phyloP scores from a whole-genome alignment of 2,329 filamentous ascomycete species.

The Aspergillus sp. region DNA sequence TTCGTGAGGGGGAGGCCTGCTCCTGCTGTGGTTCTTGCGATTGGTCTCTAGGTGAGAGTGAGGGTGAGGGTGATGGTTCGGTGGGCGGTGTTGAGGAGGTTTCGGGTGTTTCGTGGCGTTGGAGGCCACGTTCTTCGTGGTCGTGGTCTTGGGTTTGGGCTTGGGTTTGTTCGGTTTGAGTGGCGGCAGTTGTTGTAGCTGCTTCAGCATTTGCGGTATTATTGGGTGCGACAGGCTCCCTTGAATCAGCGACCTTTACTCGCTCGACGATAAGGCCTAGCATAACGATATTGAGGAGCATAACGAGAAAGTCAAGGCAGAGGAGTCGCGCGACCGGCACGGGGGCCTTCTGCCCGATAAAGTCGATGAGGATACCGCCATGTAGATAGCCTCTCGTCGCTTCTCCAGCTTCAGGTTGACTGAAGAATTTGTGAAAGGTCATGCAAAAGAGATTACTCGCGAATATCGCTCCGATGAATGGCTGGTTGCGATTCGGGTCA shows the following conservation, averaged over 20 bases:
- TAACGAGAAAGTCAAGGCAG: constrained; percentile 57
- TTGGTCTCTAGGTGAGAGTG: not conserved
- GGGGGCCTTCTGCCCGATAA: constrained; percentile 65
- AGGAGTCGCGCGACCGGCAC: constrained; percentile 58
- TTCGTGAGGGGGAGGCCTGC: constrained; percentile 12
- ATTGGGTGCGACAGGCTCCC: not conserved
- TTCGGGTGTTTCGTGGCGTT: constrained; percentile 21
- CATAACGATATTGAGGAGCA: constrained; percentile 62
- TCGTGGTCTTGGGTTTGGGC: constrained; percentile 57
- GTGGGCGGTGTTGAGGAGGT: constrained; percentile 4
- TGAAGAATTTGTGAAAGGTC: constrained; percentile 59
- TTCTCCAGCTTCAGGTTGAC: constrained; percentile 57
- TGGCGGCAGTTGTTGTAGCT: constrained; percentile 28
- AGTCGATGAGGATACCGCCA: constrained; percentile 67
- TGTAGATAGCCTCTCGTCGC: constrained; percentile 61
- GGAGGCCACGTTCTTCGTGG: constrained; percentile 62
- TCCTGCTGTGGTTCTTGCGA: constrained; percentile 47
- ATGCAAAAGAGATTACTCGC: constrained; percentile 61
- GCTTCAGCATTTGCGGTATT: constrained; percentile 16
- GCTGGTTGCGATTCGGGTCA: constrained; percentile 55
- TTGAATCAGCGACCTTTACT: constrained; percentile 48
- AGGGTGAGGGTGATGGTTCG: not conserved
- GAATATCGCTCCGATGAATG: constrained; percentile 60
- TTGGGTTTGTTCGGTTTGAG: not conserved
- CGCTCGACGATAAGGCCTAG: constrained; percentile 59